A percentile compares a stretch with the other conserved stretches of the same genome.
Evolutionary conservation across 2,329 filamentous ascomycete genomes (phyloP).

Genomic region (Verticillium klebahnii): DNA sequence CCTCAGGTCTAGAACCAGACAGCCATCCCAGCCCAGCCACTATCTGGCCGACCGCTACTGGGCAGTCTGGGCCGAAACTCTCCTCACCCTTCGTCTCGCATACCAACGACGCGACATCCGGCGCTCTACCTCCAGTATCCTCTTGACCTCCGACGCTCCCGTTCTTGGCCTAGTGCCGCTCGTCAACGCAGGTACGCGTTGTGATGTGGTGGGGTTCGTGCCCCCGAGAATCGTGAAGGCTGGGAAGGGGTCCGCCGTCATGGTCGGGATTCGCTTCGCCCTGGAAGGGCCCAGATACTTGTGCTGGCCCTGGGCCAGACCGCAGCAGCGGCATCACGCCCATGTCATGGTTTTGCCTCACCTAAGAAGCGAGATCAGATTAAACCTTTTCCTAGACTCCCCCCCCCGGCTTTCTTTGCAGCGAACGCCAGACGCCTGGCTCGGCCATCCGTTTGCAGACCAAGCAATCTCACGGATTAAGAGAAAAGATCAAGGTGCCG

Average conservation of each 20-base stretch:
- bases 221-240: background rate
- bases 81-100: background rate
- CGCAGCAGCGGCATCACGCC: too few species aligned
- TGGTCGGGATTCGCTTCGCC: background rate
- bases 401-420: background rate
- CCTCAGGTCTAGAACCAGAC: background rate
- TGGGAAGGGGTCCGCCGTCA: background rate
- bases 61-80: background rate
- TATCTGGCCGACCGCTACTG: background rate
- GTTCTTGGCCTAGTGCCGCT: background rate
- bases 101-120: background rate
- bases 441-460: background rate
- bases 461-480: background rate
- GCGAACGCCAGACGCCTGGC: background rate
- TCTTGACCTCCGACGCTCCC: background rate
- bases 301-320: too few species aligned
- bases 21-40: background rate
- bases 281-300: background rate
- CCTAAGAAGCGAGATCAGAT: background rate
- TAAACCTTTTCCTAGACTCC: background rate
- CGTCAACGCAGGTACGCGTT: background rate
- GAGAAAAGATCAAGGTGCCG: background rate
- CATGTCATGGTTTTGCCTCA: background rate
- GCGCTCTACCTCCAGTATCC: background rate
- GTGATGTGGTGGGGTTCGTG: background rate